A percentile compares a stretch with the other conserved stretches of the same genome.
Conservation (phyloP, 2,329 filamentous ascomycete genomes). For the Clarireedia paspali region DNA sequence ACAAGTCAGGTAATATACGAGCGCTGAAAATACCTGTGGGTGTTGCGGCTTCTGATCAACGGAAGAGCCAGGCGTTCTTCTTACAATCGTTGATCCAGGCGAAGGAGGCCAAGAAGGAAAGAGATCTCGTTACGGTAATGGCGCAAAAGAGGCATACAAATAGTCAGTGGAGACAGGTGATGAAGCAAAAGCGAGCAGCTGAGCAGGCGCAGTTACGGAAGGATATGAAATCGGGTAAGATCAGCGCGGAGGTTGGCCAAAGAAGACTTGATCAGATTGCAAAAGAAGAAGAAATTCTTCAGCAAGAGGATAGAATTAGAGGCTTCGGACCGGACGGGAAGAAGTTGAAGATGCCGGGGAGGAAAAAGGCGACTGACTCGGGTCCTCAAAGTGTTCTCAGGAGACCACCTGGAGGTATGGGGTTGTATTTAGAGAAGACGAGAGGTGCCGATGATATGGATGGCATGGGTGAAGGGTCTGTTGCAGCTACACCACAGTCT, state of each 20-base stretch:
- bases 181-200: constrained; percentile 12
- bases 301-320: constrained; percentile 1
- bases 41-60: constrained; percentile 23
- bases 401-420: constrained; percentile 7
- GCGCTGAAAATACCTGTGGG: constrained; percentile 16
- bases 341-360: constrained; percentile 1
- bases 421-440: constrained; percentile 1
- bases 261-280: constrained; percentile 19
- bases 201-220: constrained; percentile 16
- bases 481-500: background rate
- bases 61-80: constrained; percentile 44
- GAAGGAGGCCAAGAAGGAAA: constrained; percentile 57
- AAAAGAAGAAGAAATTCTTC: constrained; percentile 11
- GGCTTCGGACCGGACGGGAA: constrained; percentile 2
- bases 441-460: background rate
- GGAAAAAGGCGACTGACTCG: background rate
- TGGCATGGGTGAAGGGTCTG: background rate
- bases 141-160: constrained; percentile 31
- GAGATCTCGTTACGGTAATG: constrained; percentile 56
- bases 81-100: constrained; percentile 57
- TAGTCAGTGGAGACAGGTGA: constrained; percentile 15
- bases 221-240: constrained; percentile 10
- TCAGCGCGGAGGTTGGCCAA: constrained; percentile 4
- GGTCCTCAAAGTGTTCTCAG: background rate
- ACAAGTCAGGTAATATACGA: background rate